A percentile compares a stretch with the other conserved stretches of the same genome.
Evolutionary conservation across 1,284 basidiomycete genomes (phyloP).

Genomic region (Takashimella tepidaria): DNA sequence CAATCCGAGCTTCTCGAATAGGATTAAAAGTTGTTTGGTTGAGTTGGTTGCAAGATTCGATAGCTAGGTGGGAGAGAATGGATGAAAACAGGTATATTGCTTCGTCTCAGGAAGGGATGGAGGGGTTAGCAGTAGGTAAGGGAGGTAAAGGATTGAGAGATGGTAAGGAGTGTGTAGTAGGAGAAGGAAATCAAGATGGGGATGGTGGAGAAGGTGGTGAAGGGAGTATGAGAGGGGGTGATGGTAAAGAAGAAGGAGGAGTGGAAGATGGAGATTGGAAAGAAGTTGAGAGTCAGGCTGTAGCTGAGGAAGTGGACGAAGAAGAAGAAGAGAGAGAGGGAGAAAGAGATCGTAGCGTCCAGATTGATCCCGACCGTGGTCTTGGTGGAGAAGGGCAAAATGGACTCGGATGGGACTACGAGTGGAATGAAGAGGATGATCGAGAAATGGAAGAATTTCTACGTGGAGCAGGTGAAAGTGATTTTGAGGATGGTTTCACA

Average conservation of each 20-base stretch:
- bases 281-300: background rate
- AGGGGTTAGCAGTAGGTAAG: slow-evolving; percentile 74
- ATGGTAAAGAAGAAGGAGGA: slow-evolving; percentile 34
- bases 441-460: slow-evolving; percentile 1
- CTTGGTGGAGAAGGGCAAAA: slow-evolving; percentile 30
- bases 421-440: slow-evolving; percentile 28
- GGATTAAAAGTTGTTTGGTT: slow-evolving; percentile 77
- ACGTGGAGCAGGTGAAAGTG: background rate
- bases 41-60: slow-evolving; percentile 79
- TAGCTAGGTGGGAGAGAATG: slow-evolving; percentile 64
- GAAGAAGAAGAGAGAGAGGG: slow-evolving; percentile 37
- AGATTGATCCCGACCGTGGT: slow-evolving; percentile 18
- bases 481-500: slow-evolving; percentile 21
- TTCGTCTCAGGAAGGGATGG: slow-evolving; percentile 5
- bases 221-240: background rate
- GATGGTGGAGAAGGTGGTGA: background rate
- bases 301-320: background rate
- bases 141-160: slow-evolving; percentile 61
- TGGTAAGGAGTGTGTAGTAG: slow-evolving; percentile 41
- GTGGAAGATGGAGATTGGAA: slow-evolving; percentile 9
- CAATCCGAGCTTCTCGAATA: slow-evolving; percentile 66
- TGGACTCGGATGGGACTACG: slow-evolving; percentile 13
- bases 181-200: background rate
- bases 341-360: slow-evolving; percentile 16
- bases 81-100: slow-evolving; percentile 28